Percentiles rank a stretch among this genome's conserved stretches.
Evolutionary conservation across 192 early-diverging fungal species (phyloP).

Genomic region (Funneliformis mosseae): DNA sequence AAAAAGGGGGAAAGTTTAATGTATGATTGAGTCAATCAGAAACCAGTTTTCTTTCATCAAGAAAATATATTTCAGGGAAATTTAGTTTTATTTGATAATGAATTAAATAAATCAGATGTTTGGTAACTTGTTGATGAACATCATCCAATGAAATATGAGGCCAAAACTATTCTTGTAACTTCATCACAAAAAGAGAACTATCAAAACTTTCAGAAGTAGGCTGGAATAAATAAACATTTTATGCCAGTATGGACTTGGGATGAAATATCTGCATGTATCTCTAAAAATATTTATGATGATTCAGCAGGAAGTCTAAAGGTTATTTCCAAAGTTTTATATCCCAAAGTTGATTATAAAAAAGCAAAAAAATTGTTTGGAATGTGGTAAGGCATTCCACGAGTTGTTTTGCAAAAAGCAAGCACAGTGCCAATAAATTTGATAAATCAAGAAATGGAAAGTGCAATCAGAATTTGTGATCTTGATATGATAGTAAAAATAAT

Average conservation of each 20-base stretch:
- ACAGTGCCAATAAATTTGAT: too few species aligned
- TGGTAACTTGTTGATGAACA: slow-evolving; percentile 26
- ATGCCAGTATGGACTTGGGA: slow-evolving; percentile 11
- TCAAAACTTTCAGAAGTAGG: neutral
- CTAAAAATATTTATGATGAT: too few species aligned
- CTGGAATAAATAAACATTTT: neutral
- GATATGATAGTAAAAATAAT: too few species aligned
- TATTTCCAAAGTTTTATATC: neutral
- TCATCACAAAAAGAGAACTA: slow-evolving; percentile 1
- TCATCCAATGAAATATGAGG: neutral
- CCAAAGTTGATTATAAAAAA: neutral
- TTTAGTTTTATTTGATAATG: neutral
- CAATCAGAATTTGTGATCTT: too few species aligned
- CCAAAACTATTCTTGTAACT: slow-evolving; percentile 22
- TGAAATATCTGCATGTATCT: too few species aligned
- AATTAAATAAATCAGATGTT: neutral
- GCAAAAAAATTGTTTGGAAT: too few species aligned
- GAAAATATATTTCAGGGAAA: neutral
- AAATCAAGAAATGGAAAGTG: too few species aligned
- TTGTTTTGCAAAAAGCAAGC: too few species aligned
- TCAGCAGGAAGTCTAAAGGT: neutral
- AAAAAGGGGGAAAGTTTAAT: too few species aligned
- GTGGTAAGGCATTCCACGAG: too few species aligned
- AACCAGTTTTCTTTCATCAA: too few species aligned
- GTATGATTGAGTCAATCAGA: too few species aligned